Percentiles rank a stretch among this genome's conserved stretches.
These are phyloP conservation scores for Pythium guiyangense DNA, from an alignment of 352 stramenopile genomes.

Conservation along the genomic window DNA sequence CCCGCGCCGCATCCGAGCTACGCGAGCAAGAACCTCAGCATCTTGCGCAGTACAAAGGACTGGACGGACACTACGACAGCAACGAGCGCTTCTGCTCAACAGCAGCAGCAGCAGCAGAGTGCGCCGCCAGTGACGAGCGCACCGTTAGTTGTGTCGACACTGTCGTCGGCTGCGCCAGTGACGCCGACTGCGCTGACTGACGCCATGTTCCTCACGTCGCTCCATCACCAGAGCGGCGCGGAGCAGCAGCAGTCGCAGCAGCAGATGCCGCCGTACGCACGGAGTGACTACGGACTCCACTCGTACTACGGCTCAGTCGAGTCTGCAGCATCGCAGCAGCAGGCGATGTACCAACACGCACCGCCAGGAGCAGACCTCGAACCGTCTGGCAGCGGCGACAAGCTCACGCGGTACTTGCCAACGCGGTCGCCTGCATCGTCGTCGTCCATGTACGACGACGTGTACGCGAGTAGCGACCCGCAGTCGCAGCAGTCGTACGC, in stretches of 20 bases:
- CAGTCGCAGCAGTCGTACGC: too few relatives aligned
- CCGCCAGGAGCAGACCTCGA: too few relatives aligned
- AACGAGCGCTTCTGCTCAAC: too few relatives aligned
- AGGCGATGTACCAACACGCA: too few relatives aligned
- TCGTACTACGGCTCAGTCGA: too few relatives aligned
- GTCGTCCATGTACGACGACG: conserved; percentile 8
- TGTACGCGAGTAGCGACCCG: neutral
- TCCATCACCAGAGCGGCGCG: conserved; percentile 19
- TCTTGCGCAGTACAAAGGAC: conserved; percentile 1
- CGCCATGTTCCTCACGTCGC: conserved; percentile 45
- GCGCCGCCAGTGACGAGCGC: neutral
- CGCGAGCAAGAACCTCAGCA: conserved; percentile 12
- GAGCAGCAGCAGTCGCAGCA: conserved; percentile 2
- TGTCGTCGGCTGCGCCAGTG: conserved; percentile 9
- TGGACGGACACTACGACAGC: neutral
- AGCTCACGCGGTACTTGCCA: conserved; percentile 33
- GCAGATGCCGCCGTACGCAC: neutral
- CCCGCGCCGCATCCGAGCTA: conserved; percentile 13
- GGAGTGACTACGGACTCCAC: too few relatives aligned
- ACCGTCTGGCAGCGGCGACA: conserved; percentile 10
- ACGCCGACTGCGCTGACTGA: conserved; percentile 26
- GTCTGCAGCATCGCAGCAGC: neutral
- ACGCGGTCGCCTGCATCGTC: conserved; percentile 2
- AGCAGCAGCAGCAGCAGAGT: too few relatives aligned
- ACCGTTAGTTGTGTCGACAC: conserved; percentile 4